Conservation (phyloP, 2,329 filamentous ascomycete species). For the Fusarium sulawesiense region DNA sequence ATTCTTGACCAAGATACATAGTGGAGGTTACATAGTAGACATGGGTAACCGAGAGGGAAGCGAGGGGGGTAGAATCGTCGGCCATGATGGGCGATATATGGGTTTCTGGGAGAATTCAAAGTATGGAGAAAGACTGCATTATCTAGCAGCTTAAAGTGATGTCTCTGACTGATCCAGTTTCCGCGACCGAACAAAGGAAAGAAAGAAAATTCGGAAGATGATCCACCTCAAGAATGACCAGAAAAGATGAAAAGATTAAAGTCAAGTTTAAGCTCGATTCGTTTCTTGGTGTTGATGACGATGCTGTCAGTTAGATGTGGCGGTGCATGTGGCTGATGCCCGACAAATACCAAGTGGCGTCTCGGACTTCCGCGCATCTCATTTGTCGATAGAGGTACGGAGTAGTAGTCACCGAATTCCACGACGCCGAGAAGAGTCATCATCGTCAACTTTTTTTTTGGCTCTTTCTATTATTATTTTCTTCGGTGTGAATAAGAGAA, state of each 20-base stretch:
- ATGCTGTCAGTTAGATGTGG: constrained; percentile 19
- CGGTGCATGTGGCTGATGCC: constrained; percentile 9
- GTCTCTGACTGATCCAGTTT: background rate
- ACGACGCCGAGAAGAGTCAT: constrained; percentile 39
- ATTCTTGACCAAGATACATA: background rate
- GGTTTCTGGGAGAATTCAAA: constrained; percentile 2
- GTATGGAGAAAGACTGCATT: constrained; percentile 14
- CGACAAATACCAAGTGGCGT: constrained; percentile 10
- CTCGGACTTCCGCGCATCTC: constrained; percentile 14
- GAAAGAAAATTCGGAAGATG: background rate
- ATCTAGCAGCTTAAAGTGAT: background rate
- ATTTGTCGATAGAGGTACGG: constrained; percentile 19
- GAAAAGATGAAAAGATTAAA: background rate
- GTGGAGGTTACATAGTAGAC: constrained; percentile 83
- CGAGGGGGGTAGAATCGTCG: constrained; percentile 67
- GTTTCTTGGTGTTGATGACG: constrained; percentile 17
- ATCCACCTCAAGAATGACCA: background rate
- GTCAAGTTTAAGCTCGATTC: constrained; percentile 12
- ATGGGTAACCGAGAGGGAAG: constrained; percentile 93
- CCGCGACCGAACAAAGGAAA: background rate
- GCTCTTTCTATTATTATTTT: background rate
- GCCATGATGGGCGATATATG: constrained; percentile 38
- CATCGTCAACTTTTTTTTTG: constrained; percentile 8
- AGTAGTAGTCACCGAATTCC: constrained; percentile 16
- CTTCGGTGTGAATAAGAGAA: constrained; percentile 6